Evolutionary conservation across 768 basidiomycete genomes (phyloP).

Genomic region (Termitomyces sp.): DNA sequence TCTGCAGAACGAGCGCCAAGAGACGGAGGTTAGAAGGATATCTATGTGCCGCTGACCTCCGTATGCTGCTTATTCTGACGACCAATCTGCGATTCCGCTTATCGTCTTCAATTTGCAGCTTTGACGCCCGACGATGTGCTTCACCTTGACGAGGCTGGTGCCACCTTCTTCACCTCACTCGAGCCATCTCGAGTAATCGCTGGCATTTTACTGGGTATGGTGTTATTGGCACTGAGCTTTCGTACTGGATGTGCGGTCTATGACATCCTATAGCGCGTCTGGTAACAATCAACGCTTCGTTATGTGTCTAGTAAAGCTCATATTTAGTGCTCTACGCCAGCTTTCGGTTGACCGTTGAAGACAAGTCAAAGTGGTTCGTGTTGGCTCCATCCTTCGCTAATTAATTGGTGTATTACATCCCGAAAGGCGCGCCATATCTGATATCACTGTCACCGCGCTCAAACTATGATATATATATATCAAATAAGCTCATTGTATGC

Average conservation of each 20-base stretch:
- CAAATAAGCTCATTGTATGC: neutral
- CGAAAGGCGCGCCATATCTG: neutral
- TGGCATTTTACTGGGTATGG: neutral
- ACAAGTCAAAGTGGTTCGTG: neutral
- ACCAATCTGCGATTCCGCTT: neutral
- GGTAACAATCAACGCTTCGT: neutral
- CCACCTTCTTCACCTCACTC: conserved; percentile 9
- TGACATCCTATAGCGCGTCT: neutral
- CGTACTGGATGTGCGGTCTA: neutral
- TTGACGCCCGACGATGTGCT: conserved; percentile 47
- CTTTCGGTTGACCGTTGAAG: neutral
- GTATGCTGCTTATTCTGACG: neutral
- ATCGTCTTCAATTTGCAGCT: conserved; percentile 23
- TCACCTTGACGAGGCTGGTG: conserved; percentile 56
- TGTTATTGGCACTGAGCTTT: neutral
- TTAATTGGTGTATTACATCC: neutral
- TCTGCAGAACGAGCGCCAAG: conserved; percentile 52
- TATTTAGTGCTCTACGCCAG: neutral
- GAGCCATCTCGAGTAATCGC: neutral
- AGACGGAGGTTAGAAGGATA: conserved; percentile 63
- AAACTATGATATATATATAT: neutral
- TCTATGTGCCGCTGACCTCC: conserved; percentile 45
- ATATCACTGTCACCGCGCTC: no score
- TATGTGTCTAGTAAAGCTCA: neutral
- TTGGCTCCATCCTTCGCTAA: neutral